Conservation (phyloP, 2,329 filamentous ascomycete genomes). For the Leptoxyphium fumago region DNA sequence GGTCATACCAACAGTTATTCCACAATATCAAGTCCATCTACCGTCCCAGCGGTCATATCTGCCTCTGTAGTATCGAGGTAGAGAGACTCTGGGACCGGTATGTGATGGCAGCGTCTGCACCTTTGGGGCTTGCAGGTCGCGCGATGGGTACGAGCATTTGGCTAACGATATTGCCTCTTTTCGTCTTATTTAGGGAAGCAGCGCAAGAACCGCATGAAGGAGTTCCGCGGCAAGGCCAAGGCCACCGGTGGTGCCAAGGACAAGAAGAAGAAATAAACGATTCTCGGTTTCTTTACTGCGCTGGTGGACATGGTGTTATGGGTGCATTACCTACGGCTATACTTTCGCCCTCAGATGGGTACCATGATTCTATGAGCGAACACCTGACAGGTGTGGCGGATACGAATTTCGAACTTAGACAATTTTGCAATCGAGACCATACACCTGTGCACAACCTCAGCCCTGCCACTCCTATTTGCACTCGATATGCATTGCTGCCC, state of each 20-base stretch:
- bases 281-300: background rate
- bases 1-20: slow-evolving; percentile 33
- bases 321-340: background rate
- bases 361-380: background rate
- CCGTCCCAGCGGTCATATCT: background rate
- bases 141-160: slow-evolving; percentile 4
- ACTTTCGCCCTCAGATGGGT: background rate
- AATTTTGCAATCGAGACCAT: slow-evolving; percentile 4
- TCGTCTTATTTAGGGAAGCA: slow-evolving; percentile 67
- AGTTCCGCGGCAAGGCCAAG: slow-evolving; percentile 95
- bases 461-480: too few species aligned
- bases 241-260: slow-evolving; percentile 88
- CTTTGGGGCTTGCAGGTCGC: slow-evolving; percentile 1
- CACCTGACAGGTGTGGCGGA: too few species aligned
- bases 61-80: background rate
- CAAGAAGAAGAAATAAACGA: slow-evolving; percentile 38
- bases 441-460: too few species aligned
- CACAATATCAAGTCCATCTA: background rate
- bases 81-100: background rate
- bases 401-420: slow-evolving; percentile 12
- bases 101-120: slow-evolving; percentile 1
- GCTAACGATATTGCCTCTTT: slow-evolving; percentile 13
- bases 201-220: slow-evolving; percentile 99
- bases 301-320: background rate
- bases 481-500: too few species aligned